A percentile compares a stretch with the other conserved stretches of the same genome.
These are phyloP conservation scores for Rossbeevera mucosa DNA, from an alignment of 768 basidiomycete genomes.

Conservation along the genomic window DNA sequence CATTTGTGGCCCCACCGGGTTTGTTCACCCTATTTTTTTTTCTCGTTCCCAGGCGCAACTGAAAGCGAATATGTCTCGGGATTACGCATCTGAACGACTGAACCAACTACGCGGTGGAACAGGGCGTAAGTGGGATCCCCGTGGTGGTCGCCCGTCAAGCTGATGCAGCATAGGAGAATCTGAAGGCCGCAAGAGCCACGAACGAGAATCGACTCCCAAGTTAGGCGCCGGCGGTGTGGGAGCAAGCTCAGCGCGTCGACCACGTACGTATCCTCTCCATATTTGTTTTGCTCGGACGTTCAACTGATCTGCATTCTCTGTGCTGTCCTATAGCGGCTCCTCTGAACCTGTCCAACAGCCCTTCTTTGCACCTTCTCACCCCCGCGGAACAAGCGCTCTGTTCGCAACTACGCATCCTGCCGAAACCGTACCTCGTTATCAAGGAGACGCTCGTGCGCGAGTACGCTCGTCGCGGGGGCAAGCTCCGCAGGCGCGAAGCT, in stretches of 20 bases:
- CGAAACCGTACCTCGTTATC: constrained; percentile 92
- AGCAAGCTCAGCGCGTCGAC: constrained; percentile 38
- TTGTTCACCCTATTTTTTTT: background rate
- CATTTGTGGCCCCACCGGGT: background rate
- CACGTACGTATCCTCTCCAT: constrained; percentile 31
- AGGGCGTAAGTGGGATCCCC: constrained; percentile 38
- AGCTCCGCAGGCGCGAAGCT: constrained; percentile 82
- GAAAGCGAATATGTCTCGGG: constrained; percentile 54
- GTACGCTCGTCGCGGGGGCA: constrained; percentile 84
- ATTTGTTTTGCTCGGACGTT: background rate
- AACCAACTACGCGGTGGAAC: constrained; percentile 42
- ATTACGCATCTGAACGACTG: constrained; percentile 52
- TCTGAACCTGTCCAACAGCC: constrained; percentile 87
- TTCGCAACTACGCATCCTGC: constrained; percentile 83
- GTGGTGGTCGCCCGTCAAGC: background rate
- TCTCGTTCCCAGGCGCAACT: constrained; percentile 48
- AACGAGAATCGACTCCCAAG: constrained; percentile 59
- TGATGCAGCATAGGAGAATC: constrained; percentile 33
- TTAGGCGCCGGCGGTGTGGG: constrained; percentile 32
- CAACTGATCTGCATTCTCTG: background rate
- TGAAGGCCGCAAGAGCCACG: constrained; percentile 54
- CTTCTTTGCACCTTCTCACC: constrained; percentile 85
- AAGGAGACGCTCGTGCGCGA: constrained; percentile 94
- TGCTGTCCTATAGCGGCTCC: constrained; percentile 42
- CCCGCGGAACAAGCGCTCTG: constrained; percentile 85